Conservation (phyloP, 73 alveolate genomes). For the Uronychia binucleata region DNA sequence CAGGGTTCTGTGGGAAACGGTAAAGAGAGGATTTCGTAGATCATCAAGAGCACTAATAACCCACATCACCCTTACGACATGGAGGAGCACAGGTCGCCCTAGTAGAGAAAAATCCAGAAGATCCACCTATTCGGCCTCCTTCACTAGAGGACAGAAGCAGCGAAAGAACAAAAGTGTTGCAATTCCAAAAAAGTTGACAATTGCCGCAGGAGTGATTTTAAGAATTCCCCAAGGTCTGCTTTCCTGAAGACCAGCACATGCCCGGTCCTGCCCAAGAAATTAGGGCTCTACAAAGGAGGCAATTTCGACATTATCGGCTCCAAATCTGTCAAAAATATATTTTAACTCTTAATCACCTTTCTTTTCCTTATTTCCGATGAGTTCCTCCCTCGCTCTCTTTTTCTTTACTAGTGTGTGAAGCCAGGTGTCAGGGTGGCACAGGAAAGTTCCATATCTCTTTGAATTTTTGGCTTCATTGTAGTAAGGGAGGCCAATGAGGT, state of each 20-base stretch:
- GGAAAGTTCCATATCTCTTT: background rate
- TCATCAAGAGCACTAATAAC: background rate
- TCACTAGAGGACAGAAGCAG: background rate
- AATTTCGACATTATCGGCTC: background rate
- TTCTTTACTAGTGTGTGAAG: background rate
- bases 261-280: background rate
- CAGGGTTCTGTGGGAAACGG: too few relatives aligned
- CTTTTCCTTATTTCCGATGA: too few relatives aligned
- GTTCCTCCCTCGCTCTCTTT: background rate
- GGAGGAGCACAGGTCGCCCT: background rate
- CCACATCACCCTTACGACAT: background rate
- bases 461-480: background rate
- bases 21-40: background rate
- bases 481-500: background rate
- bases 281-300: background rate
- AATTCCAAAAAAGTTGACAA: background rate
- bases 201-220: background rate
- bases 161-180: background rate
- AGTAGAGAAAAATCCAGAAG: too few relatives aligned
- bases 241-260: background rate
- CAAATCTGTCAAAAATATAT: background rate
- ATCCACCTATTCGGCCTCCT: too few relatives aligned
- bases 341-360: background rate
- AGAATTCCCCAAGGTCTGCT: background rate
- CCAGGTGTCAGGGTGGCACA: background rate